Conservation (phyloP, 805 yeast species). For the Yamadazyma akitaensis region DNA sequence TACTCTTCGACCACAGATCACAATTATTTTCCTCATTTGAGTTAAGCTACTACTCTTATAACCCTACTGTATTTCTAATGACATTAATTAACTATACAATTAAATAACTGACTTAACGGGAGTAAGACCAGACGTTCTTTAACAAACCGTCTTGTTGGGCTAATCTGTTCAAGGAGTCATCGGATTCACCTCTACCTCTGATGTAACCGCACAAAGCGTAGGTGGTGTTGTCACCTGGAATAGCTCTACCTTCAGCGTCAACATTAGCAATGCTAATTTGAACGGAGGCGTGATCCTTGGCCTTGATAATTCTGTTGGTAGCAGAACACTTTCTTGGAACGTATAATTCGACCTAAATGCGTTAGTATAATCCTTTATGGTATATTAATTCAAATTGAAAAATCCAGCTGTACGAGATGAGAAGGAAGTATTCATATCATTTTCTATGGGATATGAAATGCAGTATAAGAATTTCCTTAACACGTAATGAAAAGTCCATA, state of each 20-base stretch:
- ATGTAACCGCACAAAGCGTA: constrained; percentile 97
- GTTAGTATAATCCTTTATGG: constrained; percentile 26
- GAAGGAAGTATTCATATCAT: background rate
- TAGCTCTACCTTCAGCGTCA: constrained; percentile 93
- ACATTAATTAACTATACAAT: constrained; percentile 27
- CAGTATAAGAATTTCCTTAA: too few relatives aligned
- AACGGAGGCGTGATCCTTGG: constrained; percentile 99
- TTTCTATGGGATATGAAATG: too few relatives aligned
- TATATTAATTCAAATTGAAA: background rate
- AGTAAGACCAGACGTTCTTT: constrained; percentile 93
- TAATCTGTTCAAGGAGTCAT: constrained; percentile 98
- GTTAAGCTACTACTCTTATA: background rate
- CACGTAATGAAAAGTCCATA: background rate
- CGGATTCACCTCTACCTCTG: constrained; percentile 99
- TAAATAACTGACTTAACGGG: constrained; percentile 70
- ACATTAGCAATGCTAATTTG: constrained; percentile 99
- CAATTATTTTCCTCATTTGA: too few relatives aligned
- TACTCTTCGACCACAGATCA: too few relatives aligned
- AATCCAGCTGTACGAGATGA: background rate
- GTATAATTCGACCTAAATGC: constrained; percentile 92
- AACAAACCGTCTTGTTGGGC: constrained; percentile 98
- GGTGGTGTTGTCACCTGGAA: constrained; percentile 86
- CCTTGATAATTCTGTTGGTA: constrained; percentile 99
- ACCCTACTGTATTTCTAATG: constrained; percentile 9
- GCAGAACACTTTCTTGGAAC: constrained; percentile 99